Base-by-base conservation (phyloP, 805 yeast species). In the Schwanniomyces occidentalis region DNA sequence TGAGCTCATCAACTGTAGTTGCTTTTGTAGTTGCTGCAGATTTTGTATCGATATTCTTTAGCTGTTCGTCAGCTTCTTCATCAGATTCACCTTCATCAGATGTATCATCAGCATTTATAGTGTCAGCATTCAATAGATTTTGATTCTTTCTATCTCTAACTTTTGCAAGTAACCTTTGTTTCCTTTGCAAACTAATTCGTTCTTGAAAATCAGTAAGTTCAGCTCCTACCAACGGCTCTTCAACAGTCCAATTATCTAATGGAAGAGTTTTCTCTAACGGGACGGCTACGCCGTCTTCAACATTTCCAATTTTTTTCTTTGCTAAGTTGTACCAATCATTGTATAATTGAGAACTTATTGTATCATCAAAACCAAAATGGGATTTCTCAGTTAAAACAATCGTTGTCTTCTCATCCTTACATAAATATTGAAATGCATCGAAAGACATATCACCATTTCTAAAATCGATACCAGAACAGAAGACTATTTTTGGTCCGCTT, bases 401-500 rank as follows among this genome's bases (percentile, higher is more conserved):
- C 0, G 95, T 80, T 1, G 85, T 79, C 35, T 75, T 76, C 17
- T 79, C 83, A 44, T 76, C 80, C 8, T 68, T 68, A 49, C 93
- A 82, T 13, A 89, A 60, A 35, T 60, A 72, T 40, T 56, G 73
- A 34, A 76, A 66, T 19, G 67, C 76, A 30, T 73, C 72, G 23
- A 76, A 66, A 0, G 86, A 67, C 15, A 75, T 62, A 4, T 81
- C 75, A 2, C 95, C 96, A 27, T 68, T 71, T 29, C 76, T 77
- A 23, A 84, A 54, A 31, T 79, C 80, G 15, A 73, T 68, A 8
- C 87, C 90, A 1, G 91, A 77, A 13, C 87, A 83, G 42, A 91
- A 80, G 3, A 90, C 82, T 32, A 91, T 80, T 53, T 85, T 86
- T 0, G 95, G 85, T 2, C 88, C 87, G 13, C 76, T 66, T 30